phyloP scores from a whole-genome alignment of 495 filamentous ascomycete genomes.

The Neurospora sp. region DNA sequence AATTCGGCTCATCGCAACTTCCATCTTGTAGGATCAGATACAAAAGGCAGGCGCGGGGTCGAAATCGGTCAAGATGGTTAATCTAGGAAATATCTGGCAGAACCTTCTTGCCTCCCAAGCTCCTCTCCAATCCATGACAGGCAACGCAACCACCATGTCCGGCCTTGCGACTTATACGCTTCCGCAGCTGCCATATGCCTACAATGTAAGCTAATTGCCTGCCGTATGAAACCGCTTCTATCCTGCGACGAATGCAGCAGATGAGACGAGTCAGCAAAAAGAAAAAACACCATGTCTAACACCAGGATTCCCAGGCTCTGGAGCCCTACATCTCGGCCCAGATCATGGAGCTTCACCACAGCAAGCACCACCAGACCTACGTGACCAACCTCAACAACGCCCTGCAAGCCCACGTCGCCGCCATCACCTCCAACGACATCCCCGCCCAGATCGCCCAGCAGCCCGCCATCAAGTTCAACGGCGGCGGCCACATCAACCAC shows the following conservation, averaged over 20 bases:
- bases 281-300: neutral
- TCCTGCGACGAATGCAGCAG: neutral
- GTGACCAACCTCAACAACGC: slow-evolving; percentile 61
- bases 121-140: slow-evolving; percentile 14
- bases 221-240: neutral
- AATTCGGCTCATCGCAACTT: neutral
- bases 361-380: slow-evolving; percentile 64
- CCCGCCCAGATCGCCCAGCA: slow-evolving; percentile 63
- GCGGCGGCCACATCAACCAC: slow-evolving; percentile 89
- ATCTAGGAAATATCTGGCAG: slow-evolving; percentile 17
- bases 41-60: neutral
- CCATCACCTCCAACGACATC: slow-evolving; percentile 35
- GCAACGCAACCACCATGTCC: slow-evolving; percentile 18
- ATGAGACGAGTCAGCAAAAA: neutral
- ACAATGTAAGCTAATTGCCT: slow-evolving; percentile 28
- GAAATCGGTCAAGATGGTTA: slow-evolving; percentile 18
- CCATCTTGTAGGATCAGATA: neutral
- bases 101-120: slow-evolving; percentile 21
- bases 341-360: slow-evolving; percentile 88
- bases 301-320: slow-evolving; percentile 43
- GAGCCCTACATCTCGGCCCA: slow-evolving; percentile 84
- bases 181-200: slow-evolving; percentile 33
- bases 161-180: slow-evolving; percentile 25
- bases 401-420: slow-evolving; percentile 41
- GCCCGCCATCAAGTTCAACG: slow-evolving; percentile 79